Base-by-base conservation (phyloP, 2,329 filamentous ascomycete species). In the Aureobasidium sp. region DNA sequence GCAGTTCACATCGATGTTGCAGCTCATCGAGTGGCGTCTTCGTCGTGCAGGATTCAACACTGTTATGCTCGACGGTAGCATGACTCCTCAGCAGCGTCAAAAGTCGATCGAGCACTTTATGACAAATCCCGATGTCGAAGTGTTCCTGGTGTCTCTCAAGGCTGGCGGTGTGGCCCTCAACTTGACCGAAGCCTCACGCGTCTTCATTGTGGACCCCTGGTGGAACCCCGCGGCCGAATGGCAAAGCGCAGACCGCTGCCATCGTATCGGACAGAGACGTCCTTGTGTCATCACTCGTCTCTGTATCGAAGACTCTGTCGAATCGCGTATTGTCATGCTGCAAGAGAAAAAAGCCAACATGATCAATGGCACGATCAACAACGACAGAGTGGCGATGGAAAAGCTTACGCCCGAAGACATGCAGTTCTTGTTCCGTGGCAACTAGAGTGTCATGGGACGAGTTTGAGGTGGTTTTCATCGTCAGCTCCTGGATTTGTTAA, bases 141-240 rank as follows among this genome's bases (percentile, higher is more conserved):
- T 94, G 55, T 98, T 98, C 69, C 74, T 98, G 1, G 93, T 98
- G 0, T 96, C 90, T 0, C 77, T 98, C 56, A 97, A 97, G 71
- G 93, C 93, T 6, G 93, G 93, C 35, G 93, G 93, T 65, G 93
- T 98, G 0, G 93, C 93, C 1, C 75, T 98, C 58, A 98, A 98
- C 64, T 72, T 98, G 56, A 97, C 91, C 0, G 93, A 98, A 69
- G 93, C 93, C 0, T 95, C 88, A 2, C 79, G 88, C 44, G 93
- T 98, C 8, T 97, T 95, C 69, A 96, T 97, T 57, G 84, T 97
- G 55, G 93, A 98, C 64, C 93, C 93, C 77, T 97, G 93, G 93
- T 98, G 93, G 93, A 97, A 97, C 62, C 93, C 93, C n/a, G 90
- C 90, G n/a, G 91, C 91, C 0, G 93, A 98, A 72, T 98, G 93